Evolutionary conservation across 2,329 filamentous ascomycete genomes (phyloP), one percentile per base, ranked within the genome.

Genomic region (Seiridium unicorne): DNA sequence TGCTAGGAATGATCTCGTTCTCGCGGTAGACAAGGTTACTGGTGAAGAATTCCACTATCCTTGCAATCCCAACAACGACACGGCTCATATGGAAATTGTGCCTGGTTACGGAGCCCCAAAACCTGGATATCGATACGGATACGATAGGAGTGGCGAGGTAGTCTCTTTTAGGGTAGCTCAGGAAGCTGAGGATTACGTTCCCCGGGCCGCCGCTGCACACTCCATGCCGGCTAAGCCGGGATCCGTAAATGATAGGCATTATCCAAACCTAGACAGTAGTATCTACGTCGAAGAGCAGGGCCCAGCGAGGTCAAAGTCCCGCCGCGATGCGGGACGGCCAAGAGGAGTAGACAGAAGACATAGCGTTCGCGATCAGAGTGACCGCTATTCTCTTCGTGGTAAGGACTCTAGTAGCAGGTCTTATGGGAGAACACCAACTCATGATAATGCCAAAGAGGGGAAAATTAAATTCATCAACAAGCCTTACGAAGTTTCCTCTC

Each of bases 121-220:
- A 26, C 44, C 58, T 8, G 42, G 58, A 6, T 56, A 56, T 26
- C 40, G 51, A 31, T 60, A 60, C 35, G 44, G 58, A 11, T 60
- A 51, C n/a, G 44, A 60, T 51, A 38, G 48, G 18, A n/a, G 38
- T 10, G 57, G 47, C 32, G 6, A 53, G 6, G 3, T 34, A 4
- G 48, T 53, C 13, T n/a, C 10, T 3, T 59, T 59, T 44, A 9
- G 35, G 6, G 57, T 59, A 7, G 26, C 10, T n/a, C 40, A 53
- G 53, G 48, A 13, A 32, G 57, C 57, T 11, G 34, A 44, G 11
- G 57, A 53, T 32, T 57, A 46, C 31, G 48, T 59, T 32, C 36
- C 48, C 13, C 46, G 38, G 7, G 7, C 7, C 38, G 38, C 38
- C 7, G 7, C 38, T 42, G 13, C 13, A 13, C 7, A 13, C 18